Evolutionary conservation across 176 grass and related monocot species (phyloP).

Genomic region (Metroxylon sagu): DNA sequence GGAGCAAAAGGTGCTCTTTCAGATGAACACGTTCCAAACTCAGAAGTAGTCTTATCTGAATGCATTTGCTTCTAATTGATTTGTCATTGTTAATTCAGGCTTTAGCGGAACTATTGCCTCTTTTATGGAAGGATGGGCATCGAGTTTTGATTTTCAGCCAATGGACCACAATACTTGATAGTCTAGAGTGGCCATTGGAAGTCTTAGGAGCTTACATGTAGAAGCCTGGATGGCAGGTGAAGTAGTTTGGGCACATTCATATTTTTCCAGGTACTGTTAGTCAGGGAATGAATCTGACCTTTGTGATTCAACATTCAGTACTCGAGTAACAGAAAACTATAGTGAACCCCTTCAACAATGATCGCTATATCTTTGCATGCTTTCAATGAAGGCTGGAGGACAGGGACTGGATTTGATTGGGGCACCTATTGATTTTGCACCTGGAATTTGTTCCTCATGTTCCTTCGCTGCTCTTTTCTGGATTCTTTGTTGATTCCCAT

Average conservation of each 20-base stretch:
- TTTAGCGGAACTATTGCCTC: constrained; percentile 72
- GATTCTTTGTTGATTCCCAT: no score
- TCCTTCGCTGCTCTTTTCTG: no score
- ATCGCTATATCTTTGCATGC: constrained; percentile 75
- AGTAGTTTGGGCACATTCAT: not conserved
- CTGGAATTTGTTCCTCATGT: no score
- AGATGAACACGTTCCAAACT: no score
- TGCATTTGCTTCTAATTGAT: constrained; percentile 10
- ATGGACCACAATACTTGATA: constrained; percentile 97
- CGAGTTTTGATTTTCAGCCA: constrained; percentile 95
- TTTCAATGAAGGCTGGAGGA: constrained; percentile 92
- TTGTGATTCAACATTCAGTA: constrained; percentile 34
- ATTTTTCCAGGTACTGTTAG: no score
- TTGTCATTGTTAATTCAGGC: constrained; percentile 42
- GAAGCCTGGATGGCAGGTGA: constrained; percentile 76
- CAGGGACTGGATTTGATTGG: constrained; percentile 90
- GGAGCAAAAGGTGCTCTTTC: no score
- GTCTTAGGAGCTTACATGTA: constrained; percentile 83
- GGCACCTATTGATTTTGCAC: no score
- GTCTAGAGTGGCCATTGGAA: constrained; percentile 92
- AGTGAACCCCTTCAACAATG: constrained; percentile 95
- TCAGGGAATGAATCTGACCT: no score
- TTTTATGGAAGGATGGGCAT: constrained; percentile 64
- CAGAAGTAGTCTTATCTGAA: not conserved
- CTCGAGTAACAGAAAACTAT: constrained; percentile 79